Conservation (phyloP, 495 filamentous ascomycete genomes). For the Xylaria telfairii region DNA sequence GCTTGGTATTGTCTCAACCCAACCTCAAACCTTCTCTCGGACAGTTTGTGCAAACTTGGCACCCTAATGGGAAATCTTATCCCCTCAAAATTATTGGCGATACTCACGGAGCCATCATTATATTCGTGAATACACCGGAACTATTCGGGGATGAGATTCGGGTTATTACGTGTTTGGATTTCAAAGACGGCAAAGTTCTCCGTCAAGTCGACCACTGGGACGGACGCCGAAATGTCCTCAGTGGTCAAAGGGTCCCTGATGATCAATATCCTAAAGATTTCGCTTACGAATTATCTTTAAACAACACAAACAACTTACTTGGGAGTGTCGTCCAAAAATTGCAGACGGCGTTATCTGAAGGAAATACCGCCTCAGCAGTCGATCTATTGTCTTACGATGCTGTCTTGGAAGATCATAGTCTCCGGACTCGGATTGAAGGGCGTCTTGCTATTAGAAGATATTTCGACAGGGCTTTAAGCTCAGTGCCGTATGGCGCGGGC, state of each 20-base stretch:
- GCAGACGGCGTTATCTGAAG: neutral
- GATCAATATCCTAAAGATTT: neutral
- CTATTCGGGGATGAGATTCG: neutral
- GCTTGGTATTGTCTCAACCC: neutral
- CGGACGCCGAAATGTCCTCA: neutral
- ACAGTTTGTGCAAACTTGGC: neutral
- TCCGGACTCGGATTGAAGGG: neutral
- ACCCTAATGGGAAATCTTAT: neutral
- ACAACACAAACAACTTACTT: neutral
- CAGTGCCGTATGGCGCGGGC: neutral
- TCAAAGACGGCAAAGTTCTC: neutral
- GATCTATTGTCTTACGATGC: neutral
- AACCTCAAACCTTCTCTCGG: neutral
- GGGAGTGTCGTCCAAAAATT: neutral
- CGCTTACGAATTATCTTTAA: neutral
- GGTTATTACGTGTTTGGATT: neutral
- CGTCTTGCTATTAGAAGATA: slow-evolving; percentile 2
- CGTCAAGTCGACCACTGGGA: neutral
- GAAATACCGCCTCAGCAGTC: neutral
- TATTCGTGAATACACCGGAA: neutral
- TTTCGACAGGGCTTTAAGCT: neutral
- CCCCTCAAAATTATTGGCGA: neutral
- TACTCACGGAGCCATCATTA: neutral
- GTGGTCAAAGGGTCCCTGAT: neutral
- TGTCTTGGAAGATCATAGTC: neutral